A percentile compares a stretch with the other conserved stretches of the same genome.
phyloP scores from a whole-genome alignment of 2,329 filamentous ascomycete genomes.

The Rutstroemia sp. region DNA sequence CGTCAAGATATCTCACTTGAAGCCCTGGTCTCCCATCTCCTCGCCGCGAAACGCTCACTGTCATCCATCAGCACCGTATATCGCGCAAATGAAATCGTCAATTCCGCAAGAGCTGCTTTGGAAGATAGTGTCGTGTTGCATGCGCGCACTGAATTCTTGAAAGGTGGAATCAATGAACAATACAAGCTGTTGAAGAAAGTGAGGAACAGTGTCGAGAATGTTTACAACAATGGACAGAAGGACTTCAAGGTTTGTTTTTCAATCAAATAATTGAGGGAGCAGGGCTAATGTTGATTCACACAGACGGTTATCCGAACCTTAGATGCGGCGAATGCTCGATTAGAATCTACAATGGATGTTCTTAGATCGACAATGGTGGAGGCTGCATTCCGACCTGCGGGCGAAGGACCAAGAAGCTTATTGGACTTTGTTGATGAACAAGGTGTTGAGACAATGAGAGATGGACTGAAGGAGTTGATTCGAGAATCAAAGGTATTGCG shows the following conservation, averaged over 20 bases:
- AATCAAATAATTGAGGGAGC: constrained; percentile 8
- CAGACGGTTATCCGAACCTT: constrained; percentile 53
- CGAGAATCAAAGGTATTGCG: constrained; percentile 56
- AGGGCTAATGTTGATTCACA: constrained; percentile 9
- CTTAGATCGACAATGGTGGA: constrained; percentile 60
- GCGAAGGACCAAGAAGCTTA: constrained; percentile 53
- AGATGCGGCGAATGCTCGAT: constrained; percentile 56
- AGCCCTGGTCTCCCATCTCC: constrained; percentile 73
- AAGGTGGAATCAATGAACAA: constrained; percentile 52
- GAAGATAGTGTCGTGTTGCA: constrained; percentile 71
- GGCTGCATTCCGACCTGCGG: constrained; percentile 50
- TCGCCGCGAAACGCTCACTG: constrained; percentile 80
- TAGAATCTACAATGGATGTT: constrained; percentile 59
- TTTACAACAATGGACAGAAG: constrained; percentile 49
- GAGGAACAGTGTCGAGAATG: constrained; percentile 43
- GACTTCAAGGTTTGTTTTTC: constrained; percentile 41
- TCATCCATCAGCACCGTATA: constrained; percentile 77
- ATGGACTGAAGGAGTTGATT: constrained; percentile 63
- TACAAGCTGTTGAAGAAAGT: constrained; percentile 44
- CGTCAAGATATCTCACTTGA: constrained; percentile 48
- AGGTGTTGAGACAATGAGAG: constrained; percentile 57
- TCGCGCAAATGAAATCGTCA: constrained; percentile 81
- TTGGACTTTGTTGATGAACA: constrained; percentile 72
- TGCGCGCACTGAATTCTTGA: constrained; percentile 62
- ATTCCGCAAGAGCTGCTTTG: constrained; percentile 63